Evolutionary conservation across 352 stramenopile genomes (phyloP).

Genomic region (Chrysophaeum taylorii): DNA sequence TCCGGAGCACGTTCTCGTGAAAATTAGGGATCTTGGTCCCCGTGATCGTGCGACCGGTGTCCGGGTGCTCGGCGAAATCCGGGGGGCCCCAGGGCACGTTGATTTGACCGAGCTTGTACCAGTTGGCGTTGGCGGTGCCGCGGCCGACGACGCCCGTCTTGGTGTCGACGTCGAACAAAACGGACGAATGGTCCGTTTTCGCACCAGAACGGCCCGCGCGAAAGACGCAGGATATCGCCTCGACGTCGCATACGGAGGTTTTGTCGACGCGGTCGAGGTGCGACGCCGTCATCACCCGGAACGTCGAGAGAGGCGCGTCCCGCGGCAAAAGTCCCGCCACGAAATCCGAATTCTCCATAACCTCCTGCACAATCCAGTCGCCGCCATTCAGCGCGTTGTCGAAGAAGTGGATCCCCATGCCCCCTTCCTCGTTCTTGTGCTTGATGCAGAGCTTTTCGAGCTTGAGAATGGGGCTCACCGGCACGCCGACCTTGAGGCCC

Average conservation of each 20-base stretch:
- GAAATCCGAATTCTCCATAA: conserved; percentile 79
- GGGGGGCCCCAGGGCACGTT: conserved; percentile 32
- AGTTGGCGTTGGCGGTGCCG: conserved; percentile 91
- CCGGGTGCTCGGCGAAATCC: conserved; percentile 17
- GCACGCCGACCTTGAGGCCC: conserved; percentile 67
- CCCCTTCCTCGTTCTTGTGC: conserved; percentile 92
- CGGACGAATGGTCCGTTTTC: conserved; percentile 91
- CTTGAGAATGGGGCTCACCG: conserved; percentile 77
- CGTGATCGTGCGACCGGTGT: conserved; percentile 69
- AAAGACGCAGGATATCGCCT: conserved; percentile 56
- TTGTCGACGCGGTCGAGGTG: conserved; percentile 25
- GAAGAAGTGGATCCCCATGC: conserved; percentile 93
- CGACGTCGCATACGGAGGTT: conserved; percentile 38
- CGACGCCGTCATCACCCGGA: conserved; percentile 92
- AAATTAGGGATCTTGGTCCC: conserved; percentile 35
- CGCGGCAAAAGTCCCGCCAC: conserved; percentile 75
- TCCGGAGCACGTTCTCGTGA: conserved; percentile 50
- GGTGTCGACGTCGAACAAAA: conserved; percentile 95
- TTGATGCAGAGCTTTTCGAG: conserved; percentile 84
- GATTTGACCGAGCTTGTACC: conserved; percentile 72
- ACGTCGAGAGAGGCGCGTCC: conserved; percentile 88
- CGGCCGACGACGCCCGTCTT: conserved; percentile 76
- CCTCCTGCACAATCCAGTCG: conserved; percentile 92
- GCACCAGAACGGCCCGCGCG: conserved; percentile 48
- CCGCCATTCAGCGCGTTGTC: conserved; percentile 85